Conservation (phyloP, 352 stramenopile species). For the Pythium chondricola region DNA sequence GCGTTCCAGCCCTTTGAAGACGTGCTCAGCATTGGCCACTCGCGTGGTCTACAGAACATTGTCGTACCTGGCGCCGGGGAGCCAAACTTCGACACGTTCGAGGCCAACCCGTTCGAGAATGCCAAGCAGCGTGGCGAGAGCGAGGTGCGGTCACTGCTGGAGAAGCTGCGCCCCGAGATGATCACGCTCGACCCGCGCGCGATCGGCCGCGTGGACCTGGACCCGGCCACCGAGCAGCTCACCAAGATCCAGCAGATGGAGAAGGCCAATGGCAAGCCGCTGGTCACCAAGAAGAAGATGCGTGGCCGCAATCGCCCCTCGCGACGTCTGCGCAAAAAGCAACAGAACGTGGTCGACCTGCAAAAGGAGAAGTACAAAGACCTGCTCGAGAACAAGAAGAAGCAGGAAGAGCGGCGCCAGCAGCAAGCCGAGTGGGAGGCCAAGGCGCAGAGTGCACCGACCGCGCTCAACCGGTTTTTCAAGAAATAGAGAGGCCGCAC, state of each 20-base stretch:
- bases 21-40: constrained; percentile 93
- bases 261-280: constrained; percentile 64
- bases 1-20: constrained; percentile 99
- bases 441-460: constrained; percentile 67
- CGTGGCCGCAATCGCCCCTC: constrained; percentile 95
- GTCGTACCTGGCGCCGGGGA: constrained; percentile 96
- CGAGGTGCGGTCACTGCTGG: constrained; percentile 94
- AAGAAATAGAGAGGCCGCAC: constrained; percentile 71
- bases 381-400: constrained; percentile 70
- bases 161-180: constrained; percentile 98
- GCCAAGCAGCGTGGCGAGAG: constrained; percentile 94
- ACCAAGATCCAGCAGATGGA: constrained; percentile 73
- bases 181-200: constrained; percentile 94
- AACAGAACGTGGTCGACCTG: constrained; percentile 97
- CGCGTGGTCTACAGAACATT: constrained; percentile 70
- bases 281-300: constrained; percentile 94
- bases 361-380: constrained; percentile 91
- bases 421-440: constrained; percentile 77
- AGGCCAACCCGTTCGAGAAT: constrained; percentile 97
- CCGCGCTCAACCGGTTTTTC: constrained; percentile 85
- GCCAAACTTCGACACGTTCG: constrained; percentile 97
- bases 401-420: constrained; percentile 58
- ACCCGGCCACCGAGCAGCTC: constrained; percentile 82
- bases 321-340: constrained; percentile 94
- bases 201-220: constrained; percentile 91